Conservation (phyloP, 2,329 filamentous ascomycete species). For the Cryphonectria radicalis region DNA sequence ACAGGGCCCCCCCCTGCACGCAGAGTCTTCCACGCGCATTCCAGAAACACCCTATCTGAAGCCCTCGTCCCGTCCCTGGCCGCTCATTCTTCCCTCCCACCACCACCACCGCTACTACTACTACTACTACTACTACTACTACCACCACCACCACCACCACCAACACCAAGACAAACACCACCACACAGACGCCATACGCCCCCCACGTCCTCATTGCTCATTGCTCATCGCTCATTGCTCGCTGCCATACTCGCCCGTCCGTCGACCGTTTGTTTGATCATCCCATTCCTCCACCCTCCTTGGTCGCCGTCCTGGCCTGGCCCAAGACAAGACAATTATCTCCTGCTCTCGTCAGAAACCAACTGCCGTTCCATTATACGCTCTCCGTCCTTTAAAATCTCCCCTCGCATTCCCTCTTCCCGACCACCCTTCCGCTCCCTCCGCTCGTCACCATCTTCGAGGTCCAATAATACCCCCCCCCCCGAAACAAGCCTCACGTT, state of each 20-base stretch:
- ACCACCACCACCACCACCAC: not conserved
- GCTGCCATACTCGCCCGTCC: not conserved
- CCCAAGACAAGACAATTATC: not conserved
- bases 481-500: not conserved
- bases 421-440: not conserved
- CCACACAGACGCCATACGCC: not conserved
- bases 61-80: constrained; percentile 12
- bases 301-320: constrained; percentile 5
- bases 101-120: constrained; percentile 1
- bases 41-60: constrained; percentile 28
- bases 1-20: constrained; percentile 19
- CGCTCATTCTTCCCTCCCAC: constrained; percentile 6
- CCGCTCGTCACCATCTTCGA: not conserved
- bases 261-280: not conserved
- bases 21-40: constrained; percentile 28
- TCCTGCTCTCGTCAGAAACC: not conserved
- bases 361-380: constrained; percentile 5
- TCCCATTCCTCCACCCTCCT: constrained; percentile 3
- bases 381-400: not conserved
- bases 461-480: not conserved
- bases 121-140: not conserved
- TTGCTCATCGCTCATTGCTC: not conserved
- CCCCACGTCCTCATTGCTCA: constrained; percentile 4
- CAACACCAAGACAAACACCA: not conserved
- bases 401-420: not conserved